Base-by-base conservation (phyloP, 352 stramenopile genomes). In the Pythium guiyangense region DNA sequence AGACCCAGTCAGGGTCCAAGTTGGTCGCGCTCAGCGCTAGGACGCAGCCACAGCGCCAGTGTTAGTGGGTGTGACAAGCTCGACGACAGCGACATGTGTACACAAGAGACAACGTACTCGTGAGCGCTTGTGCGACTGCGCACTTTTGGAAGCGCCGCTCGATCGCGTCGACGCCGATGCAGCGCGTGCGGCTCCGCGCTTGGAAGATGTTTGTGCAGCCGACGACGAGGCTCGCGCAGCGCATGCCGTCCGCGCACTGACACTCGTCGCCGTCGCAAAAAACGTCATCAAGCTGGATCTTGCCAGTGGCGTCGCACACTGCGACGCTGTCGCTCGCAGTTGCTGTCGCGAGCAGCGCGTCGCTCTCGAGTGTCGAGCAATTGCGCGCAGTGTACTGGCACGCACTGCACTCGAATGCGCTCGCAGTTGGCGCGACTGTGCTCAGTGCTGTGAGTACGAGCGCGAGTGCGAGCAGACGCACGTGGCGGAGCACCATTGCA, bases 281-380 rank as follows among this genome's bases (percentile, higher is more conserved):
- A 12, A 94, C 77, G 54, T 94, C 84, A 59, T 92, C 84, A 31
- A 91, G 66, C 61, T 92, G 80, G 49, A 94, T 88, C 12, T 64
- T 59, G 34, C 79, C 77, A 14, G 57, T 49, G 0, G 59, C 62
- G 47, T 90, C 64, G 54, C 84, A 94, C 51, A 94, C 84, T 27
- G 72, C 34, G 6, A 81, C 25, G 25, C 27, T 60, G 57, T 27
- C 62, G 35, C 27, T 69, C 4, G 59, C 52, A 18, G 43, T 12
- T n/a, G 37, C 37, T 58, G 49, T 34, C 57, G 43, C 17, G 6
- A 9, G 9, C 2, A 45, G 44, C 12, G 54, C 45, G 39, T n/a
- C 51, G 29, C 35, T 45, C 15, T 43, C 20, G 12, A 64, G 46
- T 1, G 64, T 48, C 52, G 67, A 85, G 68, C 81, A 92, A 59